Conservation (phyloP, 352 stramenopile species). For the Phytophthora pisi region DNA sequence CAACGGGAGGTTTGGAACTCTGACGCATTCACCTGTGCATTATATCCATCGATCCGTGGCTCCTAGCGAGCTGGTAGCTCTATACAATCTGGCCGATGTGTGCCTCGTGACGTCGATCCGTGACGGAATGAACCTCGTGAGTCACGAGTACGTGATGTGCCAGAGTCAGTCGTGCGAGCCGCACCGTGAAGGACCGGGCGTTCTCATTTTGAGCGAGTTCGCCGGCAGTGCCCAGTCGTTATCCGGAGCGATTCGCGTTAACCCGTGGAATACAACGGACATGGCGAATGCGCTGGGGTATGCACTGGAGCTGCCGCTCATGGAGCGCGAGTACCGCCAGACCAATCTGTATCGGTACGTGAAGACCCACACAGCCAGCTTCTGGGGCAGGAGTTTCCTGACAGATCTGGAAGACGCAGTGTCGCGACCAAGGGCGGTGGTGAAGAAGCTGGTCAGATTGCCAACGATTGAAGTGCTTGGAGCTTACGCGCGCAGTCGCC, state of each 20-base stretch:
- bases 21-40: conserved; percentile 88
- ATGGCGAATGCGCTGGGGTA: conserved; percentile 74
- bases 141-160: conserved; percentile 90
- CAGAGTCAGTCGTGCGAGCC: conserved; percentile 70
- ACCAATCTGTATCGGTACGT: conserved; percentile 89
- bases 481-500: conserved; percentile 63
- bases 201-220: conserved; percentile 90
- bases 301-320: conserved; percentile 74
- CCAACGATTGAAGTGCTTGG: conserved; percentile 48
- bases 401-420: conserved; percentile 68
- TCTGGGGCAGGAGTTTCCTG: conserved; percentile 86
- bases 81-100: conserved; percentile 91
- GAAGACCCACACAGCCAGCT: conserved; percentile 83
- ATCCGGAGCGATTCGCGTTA: conserved; percentile 87
- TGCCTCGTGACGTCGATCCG: conserved; percentile 90
- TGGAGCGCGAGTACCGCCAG: conserved; percentile 87
- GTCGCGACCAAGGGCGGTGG: conserved; percentile 37
- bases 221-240: conserved; percentile 88
- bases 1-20: conserved; percentile 85
- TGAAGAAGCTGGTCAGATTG: conserved; percentile 56
- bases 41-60: conserved; percentile 86
- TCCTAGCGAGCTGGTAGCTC: conserved; percentile 85
- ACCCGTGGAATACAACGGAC: conserved; percentile 89
- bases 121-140: conserved; percentile 92
- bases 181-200: conserved; percentile 71